Conservation (phyloP, 1,139 yeast genomes). For the Protomyces lactucae-debilis region DNA sequence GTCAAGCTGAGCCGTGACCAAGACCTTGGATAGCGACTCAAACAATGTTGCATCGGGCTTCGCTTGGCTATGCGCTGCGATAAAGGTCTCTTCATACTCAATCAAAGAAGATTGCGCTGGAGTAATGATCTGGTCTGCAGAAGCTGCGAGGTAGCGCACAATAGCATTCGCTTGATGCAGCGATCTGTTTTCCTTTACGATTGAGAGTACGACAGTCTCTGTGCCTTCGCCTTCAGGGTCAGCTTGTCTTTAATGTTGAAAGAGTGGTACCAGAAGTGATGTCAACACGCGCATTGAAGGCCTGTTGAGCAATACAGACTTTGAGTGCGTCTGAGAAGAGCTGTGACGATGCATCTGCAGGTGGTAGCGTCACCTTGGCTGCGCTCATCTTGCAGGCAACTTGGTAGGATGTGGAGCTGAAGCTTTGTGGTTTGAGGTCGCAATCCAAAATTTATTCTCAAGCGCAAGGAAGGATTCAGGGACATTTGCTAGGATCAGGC, state of each 20-base stretch:
- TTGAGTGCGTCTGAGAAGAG: conserved; percentile 25
- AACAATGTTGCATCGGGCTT: conserved; percentile 4
- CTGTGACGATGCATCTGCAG: conserved; percentile 6
- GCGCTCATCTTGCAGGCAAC: not conserved
- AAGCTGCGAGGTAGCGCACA: conserved; percentile 42
- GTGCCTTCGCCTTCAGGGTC: not conserved
- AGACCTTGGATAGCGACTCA: conserved; percentile 4
- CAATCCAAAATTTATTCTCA: too few relatives aligned
- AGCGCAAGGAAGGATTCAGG: too few relatives aligned
- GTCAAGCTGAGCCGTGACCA: conserved; percentile 29
- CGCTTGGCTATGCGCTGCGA: conserved; percentile 32
- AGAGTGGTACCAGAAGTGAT: conserved; percentile 3
- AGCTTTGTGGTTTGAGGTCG: too few relatives aligned
- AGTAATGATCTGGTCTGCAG: conserved; percentile 30
- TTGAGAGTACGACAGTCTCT: not conserved
- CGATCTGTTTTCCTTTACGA: conserved; percentile 9
- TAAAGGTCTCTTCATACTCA: conserved; percentile 34
- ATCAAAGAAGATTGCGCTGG: conserved; percentile 26
- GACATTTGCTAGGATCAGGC: too few relatives aligned
- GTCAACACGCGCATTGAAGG: conserved; percentile 7
- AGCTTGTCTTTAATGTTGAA: not conserved
- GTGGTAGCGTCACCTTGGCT: not conserved
- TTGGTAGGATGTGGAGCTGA: not conserved
- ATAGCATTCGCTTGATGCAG: conserved; percentile 78
- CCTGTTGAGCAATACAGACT: conserved; percentile 23